Percentiles rank a stretch among this genome's conserved stretches.
Evolutionary conservation across 2,329 filamentous ascomycete species (phyloP).

Genomic region (Shiraia sp.): DNA sequence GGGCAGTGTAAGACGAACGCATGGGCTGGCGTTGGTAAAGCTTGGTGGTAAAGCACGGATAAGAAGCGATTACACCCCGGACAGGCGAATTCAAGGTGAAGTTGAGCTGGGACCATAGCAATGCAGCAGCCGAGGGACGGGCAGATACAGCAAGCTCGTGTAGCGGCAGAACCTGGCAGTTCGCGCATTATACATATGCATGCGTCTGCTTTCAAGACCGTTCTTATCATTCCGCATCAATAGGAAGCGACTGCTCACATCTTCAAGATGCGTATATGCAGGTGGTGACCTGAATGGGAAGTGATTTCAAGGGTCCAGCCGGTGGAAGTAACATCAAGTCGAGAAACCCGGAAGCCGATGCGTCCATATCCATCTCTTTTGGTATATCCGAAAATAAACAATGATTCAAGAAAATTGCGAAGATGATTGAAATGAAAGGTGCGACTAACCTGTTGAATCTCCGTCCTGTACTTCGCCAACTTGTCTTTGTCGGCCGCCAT

Average conservation of each 20-base stretch:
- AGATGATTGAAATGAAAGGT: neutral
- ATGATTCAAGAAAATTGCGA: neutral
- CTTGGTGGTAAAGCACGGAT: slow-evolving; percentile 4
- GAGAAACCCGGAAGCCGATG: neutral
- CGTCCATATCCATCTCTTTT: slow-evolving; percentile 3
- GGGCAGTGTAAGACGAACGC: slow-evolving; percentile 5
- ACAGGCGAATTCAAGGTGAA: slow-evolving; percentile 7
- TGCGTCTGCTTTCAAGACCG: neutral
- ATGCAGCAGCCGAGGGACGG: neutral
- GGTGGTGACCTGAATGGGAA: slow-evolving; percentile 8
- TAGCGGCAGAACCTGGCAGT: neutral
- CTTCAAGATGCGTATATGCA: slow-evolving; percentile 7
- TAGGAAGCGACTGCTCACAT: slow-evolving; percentile 7
- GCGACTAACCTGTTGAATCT: slow-evolving; percentile 88
- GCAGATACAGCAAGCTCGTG: neutral
- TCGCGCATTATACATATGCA: neutral
- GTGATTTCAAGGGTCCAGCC: slow-evolving; percentile 2
- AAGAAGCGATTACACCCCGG: neutral
- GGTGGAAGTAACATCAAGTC: neutral
- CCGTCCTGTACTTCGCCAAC: slow-evolving; percentile 88
- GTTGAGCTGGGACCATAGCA: slow-evolving; percentile 2
- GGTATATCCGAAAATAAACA: neutral
- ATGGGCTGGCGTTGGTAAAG: slow-evolving; percentile 3
- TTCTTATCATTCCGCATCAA: neutral
- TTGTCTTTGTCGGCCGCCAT: slow-evolving; percentile 81